phyloP scores from a whole-genome alignment of 2,329 filamentous ascomycete genomes.

The Samsoniella hepiali region DNA sequence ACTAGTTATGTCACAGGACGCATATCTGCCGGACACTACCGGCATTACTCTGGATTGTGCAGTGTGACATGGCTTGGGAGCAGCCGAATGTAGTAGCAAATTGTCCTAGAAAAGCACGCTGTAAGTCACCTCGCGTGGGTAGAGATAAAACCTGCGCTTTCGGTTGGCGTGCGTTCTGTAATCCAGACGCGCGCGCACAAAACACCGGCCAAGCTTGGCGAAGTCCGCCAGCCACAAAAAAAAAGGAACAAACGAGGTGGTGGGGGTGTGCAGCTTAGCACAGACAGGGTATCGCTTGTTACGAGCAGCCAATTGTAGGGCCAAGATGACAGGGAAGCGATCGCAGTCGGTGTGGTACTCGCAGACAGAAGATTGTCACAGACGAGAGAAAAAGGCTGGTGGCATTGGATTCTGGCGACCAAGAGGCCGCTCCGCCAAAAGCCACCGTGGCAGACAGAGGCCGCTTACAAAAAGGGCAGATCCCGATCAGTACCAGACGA shows the following conservation, averaged over 20 bases:
- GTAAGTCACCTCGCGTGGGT: background rate
- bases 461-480: conserved; percentile 4
- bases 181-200: background rate
- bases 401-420: background rate
- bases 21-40: background rate
- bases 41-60: background rate
- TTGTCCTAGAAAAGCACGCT: background rate
- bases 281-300: background rate
- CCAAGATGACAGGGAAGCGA: background rate
- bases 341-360: conserved; percentile 1
- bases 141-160: background rate
- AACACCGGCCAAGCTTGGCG: background rate
- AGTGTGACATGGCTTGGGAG: background rate
- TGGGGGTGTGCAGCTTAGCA: conserved; percentile 11
- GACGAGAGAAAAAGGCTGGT: background rate
- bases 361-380: background rate
- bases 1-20: background rate
- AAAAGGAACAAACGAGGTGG: background rate
- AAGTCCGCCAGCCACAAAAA: conserved; percentile 14
- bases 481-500: conserved; percentile 13
- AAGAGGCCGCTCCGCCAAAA: background rate
- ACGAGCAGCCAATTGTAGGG: background rate
- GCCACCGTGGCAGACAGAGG: background rate
- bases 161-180: background rate
- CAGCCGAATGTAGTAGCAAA: background rate